Conservation (phyloP, 768 basidiomycete species). For the Lyophyllum decastes region DNA sequence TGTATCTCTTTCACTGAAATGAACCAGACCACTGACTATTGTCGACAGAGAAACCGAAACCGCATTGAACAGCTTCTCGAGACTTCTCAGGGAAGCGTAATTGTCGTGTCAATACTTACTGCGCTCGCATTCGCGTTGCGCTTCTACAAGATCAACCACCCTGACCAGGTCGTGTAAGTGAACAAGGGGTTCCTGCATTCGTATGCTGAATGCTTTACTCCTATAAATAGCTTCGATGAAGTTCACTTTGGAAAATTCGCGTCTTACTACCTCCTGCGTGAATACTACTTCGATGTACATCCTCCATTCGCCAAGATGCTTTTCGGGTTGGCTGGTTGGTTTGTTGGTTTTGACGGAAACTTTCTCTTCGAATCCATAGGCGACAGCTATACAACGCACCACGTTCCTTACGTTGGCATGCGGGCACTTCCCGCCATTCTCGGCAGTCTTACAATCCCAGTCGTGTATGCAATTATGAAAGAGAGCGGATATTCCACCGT, state of each 20-base stretch:
- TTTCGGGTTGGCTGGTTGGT: constrained; percentile 93
- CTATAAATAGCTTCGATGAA: constrained; percentile 79
- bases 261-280: constrained; percentile 85
- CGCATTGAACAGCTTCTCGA: constrained; percentile 64
- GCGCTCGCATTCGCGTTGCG: constrained; percentile 79
- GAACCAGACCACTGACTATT: constrained; percentile 1
- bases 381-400: constrained; percentile 82
- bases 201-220: not conserved
- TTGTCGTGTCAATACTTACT: constrained; percentile 66
- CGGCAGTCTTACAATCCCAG: constrained; percentile 85
- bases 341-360: constrained; percentile 92
- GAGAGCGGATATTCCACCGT: constrained; percentile 94
- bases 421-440: constrained; percentile 90
- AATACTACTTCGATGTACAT: constrained; percentile 99
- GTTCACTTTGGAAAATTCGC: constrained; percentile 99
- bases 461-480: constrained; percentile 97
- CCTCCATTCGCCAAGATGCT: constrained; percentile 96
- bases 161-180: constrained; percentile 91
- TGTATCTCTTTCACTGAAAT: constrained; percentile 11
- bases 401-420: constrained; percentile 95
- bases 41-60: constrained; percentile 53
- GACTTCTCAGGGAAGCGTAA: constrained; percentile 59
- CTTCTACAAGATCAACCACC: constrained; percentile 93
- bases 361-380: constrained; percentile 96
- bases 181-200: not conserved